Percentiles rank a stretch among this genome's conserved stretches.
These are phyloP conservation scores for Cinnamomum micranthum DNA, from an alignment of 164 flowering plant species.

Conservation along the genomic window DNA sequence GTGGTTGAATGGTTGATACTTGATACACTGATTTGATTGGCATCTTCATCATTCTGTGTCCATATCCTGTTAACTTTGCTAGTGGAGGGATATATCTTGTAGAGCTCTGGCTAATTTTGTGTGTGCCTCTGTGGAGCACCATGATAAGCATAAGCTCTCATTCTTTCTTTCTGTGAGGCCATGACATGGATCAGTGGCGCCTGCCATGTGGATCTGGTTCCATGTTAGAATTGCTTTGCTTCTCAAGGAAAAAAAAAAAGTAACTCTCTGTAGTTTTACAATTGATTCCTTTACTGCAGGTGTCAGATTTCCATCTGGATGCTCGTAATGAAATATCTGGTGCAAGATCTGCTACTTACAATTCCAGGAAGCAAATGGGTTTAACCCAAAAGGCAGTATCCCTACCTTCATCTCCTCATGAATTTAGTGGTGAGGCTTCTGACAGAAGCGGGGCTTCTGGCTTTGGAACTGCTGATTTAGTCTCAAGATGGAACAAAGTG, in stretches of 20 bases:
- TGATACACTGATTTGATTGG: no score
- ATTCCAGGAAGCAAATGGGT: slow-evolving; percentile 39
- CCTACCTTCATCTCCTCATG: slow-evolving; percentile 91
- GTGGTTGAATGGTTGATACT: neutral
- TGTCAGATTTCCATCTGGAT: slow-evolving; percentile 36
- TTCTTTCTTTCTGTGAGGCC: neutral
- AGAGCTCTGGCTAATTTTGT: no score
- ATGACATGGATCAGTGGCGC: no score
- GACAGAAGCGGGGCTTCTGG: slow-evolving; percentile 38
- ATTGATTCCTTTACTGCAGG: slow-evolving; percentile 29
- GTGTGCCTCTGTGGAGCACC: no score
- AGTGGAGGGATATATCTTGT: no score
- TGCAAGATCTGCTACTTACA: slow-evolving; percentile 37
- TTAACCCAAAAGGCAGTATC: slow-evolving; percentile 77
- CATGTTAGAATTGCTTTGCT: no score
- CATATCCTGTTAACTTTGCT: neutral
- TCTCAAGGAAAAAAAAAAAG: neutral
- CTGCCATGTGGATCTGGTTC: no score
- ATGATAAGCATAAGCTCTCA: neutral
- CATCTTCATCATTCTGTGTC: neutral
- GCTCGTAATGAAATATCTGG: slow-evolving; percentile 42
- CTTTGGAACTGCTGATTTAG: slow-evolving; percentile 41
- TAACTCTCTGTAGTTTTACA: neutral
- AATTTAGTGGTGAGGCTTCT: slow-evolving; percentile 45
- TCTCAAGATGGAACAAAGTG: slow-evolving; percentile 79